Conservation (phyloP, 2,329 filamentous ascomycete species). For the Fusarium xyrophilum region DNA sequence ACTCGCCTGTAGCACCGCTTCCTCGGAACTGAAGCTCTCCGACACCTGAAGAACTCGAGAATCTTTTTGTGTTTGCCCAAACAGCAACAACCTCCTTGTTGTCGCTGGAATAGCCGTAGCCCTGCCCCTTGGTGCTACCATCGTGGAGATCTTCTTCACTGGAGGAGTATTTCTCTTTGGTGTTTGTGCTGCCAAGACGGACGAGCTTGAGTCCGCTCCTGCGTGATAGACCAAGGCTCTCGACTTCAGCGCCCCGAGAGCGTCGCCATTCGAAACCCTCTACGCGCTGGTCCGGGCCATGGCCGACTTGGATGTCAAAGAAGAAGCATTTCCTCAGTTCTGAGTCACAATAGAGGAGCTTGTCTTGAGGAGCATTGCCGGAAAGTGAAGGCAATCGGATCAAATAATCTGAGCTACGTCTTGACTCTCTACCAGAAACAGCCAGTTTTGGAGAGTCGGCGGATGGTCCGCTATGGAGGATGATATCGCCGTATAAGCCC, state of each 20-base stretch:
- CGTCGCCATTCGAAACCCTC: slow-evolving; percentile 39
- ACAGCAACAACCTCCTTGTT: slow-evolving; percentile 38
- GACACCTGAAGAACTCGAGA: slow-evolving; percentile 25
- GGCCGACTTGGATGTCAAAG: slow-evolving; percentile 32
- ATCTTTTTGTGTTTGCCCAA: slow-evolving; percentile 26
- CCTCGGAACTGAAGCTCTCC: slow-evolving; percentile 39
- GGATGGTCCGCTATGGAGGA: slow-evolving; percentile 27
- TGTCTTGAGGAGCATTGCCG: not conserved
- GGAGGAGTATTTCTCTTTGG: slow-evolving; percentile 5
- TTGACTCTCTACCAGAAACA: not conserved
- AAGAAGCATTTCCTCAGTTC: slow-evolving; percentile 25
- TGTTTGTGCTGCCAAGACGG: slow-evolving; percentile 22
- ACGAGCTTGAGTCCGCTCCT: slow-evolving; percentile 39
- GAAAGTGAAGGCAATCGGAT: slow-evolving; percentile 20
- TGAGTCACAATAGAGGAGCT: slow-evolving; percentile 22
- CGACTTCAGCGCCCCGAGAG: slow-evolving; percentile 32
- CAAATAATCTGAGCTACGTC: not conserved
- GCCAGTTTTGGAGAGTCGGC: slow-evolving; percentile 11
- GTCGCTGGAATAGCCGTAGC: slow-evolving; percentile 35
- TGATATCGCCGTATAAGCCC: slow-evolving; percentile 26
- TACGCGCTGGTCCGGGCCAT: slow-evolving; percentile 8
- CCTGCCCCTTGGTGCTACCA: slow-evolving; percentile 9
- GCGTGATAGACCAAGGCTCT: slow-evolving; percentile 26
- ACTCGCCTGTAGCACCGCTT: slow-evolving; percentile 39
- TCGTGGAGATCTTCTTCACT: slow-evolving; percentile 6